Conservation (phyloP, 805 yeast species). For the Brettanomyces naardenensis region DNA sequence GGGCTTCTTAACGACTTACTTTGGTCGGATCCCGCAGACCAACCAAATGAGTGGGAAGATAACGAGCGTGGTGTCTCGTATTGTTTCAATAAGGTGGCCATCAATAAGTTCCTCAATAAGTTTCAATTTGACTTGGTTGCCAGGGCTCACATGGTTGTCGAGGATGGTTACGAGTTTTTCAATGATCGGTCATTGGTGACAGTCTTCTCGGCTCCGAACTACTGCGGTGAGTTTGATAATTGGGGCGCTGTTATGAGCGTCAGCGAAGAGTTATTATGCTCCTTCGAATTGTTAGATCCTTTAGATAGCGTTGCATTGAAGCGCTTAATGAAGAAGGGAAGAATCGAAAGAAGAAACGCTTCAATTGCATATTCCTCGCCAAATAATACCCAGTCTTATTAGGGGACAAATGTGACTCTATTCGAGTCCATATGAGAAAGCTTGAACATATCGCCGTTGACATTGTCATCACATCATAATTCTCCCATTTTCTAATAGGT, state of each 20-base stretch:
- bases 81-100: slow-evolving; percentile 73
- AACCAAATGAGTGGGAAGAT: slow-evolving; percentile 80
- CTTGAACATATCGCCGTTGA: no score
- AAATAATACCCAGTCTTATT: slow-evolving; percentile 4
- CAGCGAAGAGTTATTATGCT: slow-evolving; percentile 83
- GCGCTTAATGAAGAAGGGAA: slow-evolving; percentile 91
- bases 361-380: slow-evolving; percentile 16
- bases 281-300: slow-evolving; percentile 90
- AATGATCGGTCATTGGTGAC: slow-evolving; percentile 66
- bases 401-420: neutral
- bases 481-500: no score
- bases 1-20: slow-evolving; percentile 70
- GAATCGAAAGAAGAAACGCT: slow-evolving; percentile 72
- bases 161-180: slow-evolving; percentile 72
- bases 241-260: slow-evolving; percentile 99
- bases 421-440: neutral
- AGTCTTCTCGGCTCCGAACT: slow-evolving; percentile 69
- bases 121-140: slow-evolving; percentile 78
- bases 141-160: slow-evolving; percentile 85
- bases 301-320: slow-evolving; percentile 87
- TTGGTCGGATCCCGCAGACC: slow-evolving; percentile 84
- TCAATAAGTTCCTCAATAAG: slow-evolving; percentile 64
- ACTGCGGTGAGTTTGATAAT: slow-evolving; percentile 80
- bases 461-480: no score
- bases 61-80: slow-evolving; percentile 80